phyloP scores from a whole-genome alignment of 352 stramenopile species.

The Phytophthora ramorum region DNA sequence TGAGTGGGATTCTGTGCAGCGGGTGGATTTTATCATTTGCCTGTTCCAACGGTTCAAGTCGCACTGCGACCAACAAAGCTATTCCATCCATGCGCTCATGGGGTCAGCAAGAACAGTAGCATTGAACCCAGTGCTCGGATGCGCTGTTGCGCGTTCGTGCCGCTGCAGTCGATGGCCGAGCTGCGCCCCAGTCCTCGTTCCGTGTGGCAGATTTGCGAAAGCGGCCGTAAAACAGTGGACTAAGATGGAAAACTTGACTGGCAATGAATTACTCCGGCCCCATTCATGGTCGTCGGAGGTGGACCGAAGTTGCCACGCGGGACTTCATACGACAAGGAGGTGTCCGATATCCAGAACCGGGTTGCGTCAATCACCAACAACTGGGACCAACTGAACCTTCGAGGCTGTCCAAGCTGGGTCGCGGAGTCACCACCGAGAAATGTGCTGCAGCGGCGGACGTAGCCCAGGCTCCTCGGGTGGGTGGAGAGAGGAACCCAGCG shows the following conservation, averaged over 20 bases:
- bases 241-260: conserved; percentile 26
- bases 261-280: background rate
- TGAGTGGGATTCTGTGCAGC: conserved; percentile 1
- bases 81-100: conserved; percentile 2
- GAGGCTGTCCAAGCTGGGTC: conserved; percentile 21
- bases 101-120: conserved; percentile 19
- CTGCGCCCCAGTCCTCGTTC: background rate
- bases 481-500: conserved; percentile 6
- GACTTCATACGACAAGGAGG: conserved; percentile 6
- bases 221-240: conserved; percentile 14
- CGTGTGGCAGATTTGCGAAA: conserved; percentile 15
- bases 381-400: conserved; percentile 31
- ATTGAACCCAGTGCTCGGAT: background rate
- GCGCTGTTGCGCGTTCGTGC: background rate
- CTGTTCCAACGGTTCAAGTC: background rate
- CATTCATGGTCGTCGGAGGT: background rate
- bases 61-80: conserved; percentile 10
- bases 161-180: conserved; percentile 1
- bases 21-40: conserved; percentile 36
- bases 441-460: background rate
- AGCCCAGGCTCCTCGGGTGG: conserved; percentile 14
- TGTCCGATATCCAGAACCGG: background rate
- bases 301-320: conserved; percentile 17
- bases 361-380: conserved; percentile 17
- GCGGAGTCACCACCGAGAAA: conserved; percentile 7